Evolutionary conservation across 1,284 basidiomycete genomes (phyloP).

Genomic region (Microbotryum lychnidis-dioicae): DNA sequence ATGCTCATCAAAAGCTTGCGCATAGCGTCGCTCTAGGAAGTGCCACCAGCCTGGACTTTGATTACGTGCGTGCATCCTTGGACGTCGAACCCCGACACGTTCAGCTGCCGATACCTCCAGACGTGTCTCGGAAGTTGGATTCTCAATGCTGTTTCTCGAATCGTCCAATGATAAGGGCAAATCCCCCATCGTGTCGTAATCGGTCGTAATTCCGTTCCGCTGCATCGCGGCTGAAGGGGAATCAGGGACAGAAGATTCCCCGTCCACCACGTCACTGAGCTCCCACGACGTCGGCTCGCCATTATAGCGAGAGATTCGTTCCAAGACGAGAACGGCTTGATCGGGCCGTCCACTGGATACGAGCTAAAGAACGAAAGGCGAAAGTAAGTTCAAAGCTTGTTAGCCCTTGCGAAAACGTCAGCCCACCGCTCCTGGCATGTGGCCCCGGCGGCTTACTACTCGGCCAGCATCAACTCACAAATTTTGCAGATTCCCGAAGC

Average conservation of each 20-base stretch:
- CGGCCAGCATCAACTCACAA: conserved; percentile 41
- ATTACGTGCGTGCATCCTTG: too few species aligned
- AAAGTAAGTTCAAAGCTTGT: not conserved
- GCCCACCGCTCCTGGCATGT: not conserved
- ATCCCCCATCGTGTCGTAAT: conserved; percentile 3
- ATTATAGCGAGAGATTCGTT: conserved; percentile 76
- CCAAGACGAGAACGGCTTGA: conserved; percentile 72
- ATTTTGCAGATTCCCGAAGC: conserved; percentile 75
- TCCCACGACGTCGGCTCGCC: conserved; percentile 59
- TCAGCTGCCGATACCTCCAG: too few species aligned
- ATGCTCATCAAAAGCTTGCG: conserved; percentile 51
- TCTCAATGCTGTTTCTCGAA: too few species aligned
- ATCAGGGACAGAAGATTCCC: too few species aligned
- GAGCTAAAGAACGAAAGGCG: conserved; percentile 41
- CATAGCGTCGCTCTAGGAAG: too few species aligned
- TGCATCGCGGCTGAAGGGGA: not conserved
- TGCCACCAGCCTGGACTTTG: too few species aligned
- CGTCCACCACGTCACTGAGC: conserved; percentile 62
- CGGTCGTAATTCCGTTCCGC: not conserved
- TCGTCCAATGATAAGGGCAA: not conserved
- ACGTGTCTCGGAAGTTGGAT: too few species aligned
- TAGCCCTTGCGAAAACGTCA: not conserved
- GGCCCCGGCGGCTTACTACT: too few species aligned
- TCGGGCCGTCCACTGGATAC: conserved; percentile 70
- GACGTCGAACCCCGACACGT: too few species aligned